Conservation (phyloP, 805 yeast species). For the Lachancea sp. region DNA sequence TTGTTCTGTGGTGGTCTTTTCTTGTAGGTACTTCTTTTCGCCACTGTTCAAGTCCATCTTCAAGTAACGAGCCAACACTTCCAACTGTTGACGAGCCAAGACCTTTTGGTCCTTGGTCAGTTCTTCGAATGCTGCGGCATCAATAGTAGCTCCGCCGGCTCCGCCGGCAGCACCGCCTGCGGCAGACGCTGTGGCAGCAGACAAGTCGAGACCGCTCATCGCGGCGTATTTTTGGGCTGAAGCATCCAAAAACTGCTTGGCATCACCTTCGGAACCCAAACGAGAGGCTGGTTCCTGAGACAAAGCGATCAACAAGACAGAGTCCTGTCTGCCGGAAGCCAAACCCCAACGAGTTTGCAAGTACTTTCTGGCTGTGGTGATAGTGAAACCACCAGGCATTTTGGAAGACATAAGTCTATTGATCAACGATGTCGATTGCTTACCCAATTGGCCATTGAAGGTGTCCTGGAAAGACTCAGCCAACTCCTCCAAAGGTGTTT, state of each 20-base stretch:
- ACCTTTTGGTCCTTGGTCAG: constrained; percentile 43
- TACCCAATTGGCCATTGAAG: constrained; percentile 84
- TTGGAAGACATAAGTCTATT: constrained; percentile 91
- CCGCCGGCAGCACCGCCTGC: constrained; percentile 46
- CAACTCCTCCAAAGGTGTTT: constrained; percentile 89
- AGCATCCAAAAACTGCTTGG: constrained; percentile 80
- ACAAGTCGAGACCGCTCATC: constrained; percentile 67
- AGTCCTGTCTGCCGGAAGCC: constrained; percentile 90
- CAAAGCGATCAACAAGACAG: constrained; percentile 74
- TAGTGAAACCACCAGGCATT: constrained; percentile 99
- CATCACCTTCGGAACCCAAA: constrained; percentile 80
- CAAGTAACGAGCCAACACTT: constrained; percentile 90
- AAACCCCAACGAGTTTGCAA: constrained; percentile 90
- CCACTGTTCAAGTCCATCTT: constrained; percentile 89
- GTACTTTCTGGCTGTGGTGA: constrained; percentile 86
- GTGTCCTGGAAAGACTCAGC: constrained; percentile 93
- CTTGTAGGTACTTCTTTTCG: constrained; percentile 69
- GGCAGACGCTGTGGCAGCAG: constrained; percentile 55
- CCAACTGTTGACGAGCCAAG: constrained; percentile 54
- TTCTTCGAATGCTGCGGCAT: constrained; percentile 88
- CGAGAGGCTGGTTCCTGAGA: constrained; percentile 89
- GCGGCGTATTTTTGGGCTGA: constrained; percentile 82
- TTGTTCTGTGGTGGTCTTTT: constrained; percentile 73
- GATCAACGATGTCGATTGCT: constrained; percentile 81
- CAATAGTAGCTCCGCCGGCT: constrained; percentile 82